phyloP scores from a whole-genome alignment of 257 asterid genomes.

The Solanum raphanifolium region DNA sequence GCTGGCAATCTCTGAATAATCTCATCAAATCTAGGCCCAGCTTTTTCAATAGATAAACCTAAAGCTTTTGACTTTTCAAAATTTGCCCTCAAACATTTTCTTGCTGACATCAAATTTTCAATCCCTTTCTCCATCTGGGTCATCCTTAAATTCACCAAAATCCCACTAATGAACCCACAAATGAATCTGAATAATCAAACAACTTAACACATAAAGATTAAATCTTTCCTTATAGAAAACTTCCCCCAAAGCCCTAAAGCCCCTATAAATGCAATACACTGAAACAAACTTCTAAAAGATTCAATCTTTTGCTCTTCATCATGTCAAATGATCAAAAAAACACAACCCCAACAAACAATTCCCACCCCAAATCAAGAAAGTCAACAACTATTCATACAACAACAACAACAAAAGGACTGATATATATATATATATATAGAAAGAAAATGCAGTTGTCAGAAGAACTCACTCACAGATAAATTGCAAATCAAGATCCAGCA shows the following conservation, averaged over 20 bases:
- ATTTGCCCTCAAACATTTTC: slow-evolving; percentile 49
- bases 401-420: not conserved
- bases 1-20: slow-evolving; percentile 60
- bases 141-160: not conserved
- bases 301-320: not conserved
- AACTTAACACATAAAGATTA: not conserved
- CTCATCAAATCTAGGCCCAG: slow-evolving; percentile 69
- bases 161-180: not conserved
- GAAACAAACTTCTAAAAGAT: not conserved
- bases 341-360: not conserved
- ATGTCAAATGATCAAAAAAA: not conserved
- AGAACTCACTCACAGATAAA: not conserved
- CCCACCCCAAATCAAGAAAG: not conserved
- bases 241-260: not conserved
- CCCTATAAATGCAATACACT: not conserved
- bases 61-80: slow-evolving; percentile 61
- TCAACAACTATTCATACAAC: not conserved
- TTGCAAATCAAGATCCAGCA: not conserved
- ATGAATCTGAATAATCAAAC: not conserved
- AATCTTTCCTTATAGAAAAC: not conserved
- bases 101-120: slow-evolving; percentile 54
- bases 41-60: slow-evolving; percentile 42
- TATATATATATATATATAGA: not conserved
- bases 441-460: not conserved
- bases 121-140: slow-evolving; percentile 43